Evolutionary conservation across 805 yeast species (phyloP), one percentile per base, ranked within the genome.

Genomic region (Lipomyces spencermartinsiae): DNA sequence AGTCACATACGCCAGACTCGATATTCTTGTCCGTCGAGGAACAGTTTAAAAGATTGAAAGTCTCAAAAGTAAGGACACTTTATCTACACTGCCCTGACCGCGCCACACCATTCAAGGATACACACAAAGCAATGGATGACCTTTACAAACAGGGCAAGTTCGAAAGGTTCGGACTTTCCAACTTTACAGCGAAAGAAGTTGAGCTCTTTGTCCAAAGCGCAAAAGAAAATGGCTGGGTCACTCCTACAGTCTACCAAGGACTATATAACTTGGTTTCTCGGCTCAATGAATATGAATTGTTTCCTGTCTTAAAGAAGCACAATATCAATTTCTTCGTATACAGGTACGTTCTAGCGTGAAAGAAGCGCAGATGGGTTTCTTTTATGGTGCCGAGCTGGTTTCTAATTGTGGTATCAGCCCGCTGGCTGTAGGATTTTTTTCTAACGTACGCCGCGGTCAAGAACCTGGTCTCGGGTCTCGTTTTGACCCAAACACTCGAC

Each of bases 221-320:
- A 4, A 66, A 69, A 43, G 65, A 67, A 58, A 67, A 75, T 57
- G 70, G 69, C 19, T 75, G 75, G 67, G 70, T 74, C 37, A 58
- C 67, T 16, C 78, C 78, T 0, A 65, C 77, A 4, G 77, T 76
- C 19, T 75, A 71, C 64, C 78, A 76, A 62, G 78, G 78, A 29
- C 67, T 73, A 35, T 76, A 76, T 66, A 76, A 76, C 60, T 71
- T 75, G 33, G 70, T 76, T 51, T 67, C 77, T 16, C 72, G 78
- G 31, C 63, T 59, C 53, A 61, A 57, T 55, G 78, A 75, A 62
- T 12, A 39, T 5, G 74, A 73, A 12, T 62, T 76, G 25, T 72
- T 76, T 54, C 77, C 78, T 0, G 53, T 71, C 16, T 61, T 75
- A 51, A 62, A 71, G 43, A 67, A 68, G 58, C 63, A 66, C 19